Evolutionary conservation across 202 grass and related monocot genomes (phyloP).

Genomic region (Musa balbisiana): DNA sequence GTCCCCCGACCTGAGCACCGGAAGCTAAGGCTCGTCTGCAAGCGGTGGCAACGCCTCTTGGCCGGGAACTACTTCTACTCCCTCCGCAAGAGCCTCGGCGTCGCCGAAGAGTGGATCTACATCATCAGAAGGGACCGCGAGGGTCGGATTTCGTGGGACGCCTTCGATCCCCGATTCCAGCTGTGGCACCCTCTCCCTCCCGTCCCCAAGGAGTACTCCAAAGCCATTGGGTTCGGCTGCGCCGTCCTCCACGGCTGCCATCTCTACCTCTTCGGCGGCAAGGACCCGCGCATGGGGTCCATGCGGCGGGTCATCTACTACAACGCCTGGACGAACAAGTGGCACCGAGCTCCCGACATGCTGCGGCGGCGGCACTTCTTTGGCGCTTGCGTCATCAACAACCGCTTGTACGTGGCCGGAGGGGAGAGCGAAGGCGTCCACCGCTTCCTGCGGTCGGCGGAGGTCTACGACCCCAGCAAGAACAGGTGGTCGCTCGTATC

Average conservation of each 20-base stretch:
- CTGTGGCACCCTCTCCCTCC: slow-evolving; percentile 14
- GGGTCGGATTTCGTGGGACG: slow-evolving; percentile 3
- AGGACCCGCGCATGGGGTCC: slow-evolving; percentile 6
- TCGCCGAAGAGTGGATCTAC: slow-evolving; percentile 14
- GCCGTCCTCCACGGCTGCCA: slow-evolving; percentile 1
- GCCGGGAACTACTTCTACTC: slow-evolving; percentile 14
- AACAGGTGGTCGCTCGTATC: slow-evolving; percentile 11
- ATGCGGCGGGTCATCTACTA: slow-evolving; percentile 18
- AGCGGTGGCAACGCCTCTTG: slow-evolving; percentile 5
- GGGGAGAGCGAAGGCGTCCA: slow-evolving; percentile 12
- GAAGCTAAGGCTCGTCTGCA: slow-evolving; percentile 10
- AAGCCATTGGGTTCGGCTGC: slow-evolving; percentile 4
- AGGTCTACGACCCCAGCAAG: slow-evolving; percentile 12
- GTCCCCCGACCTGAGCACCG: slow-evolving; percentile 9
- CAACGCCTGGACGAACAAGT: slow-evolving; percentile 13
- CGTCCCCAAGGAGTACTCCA: neutral
- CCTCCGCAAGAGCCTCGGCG: neutral
- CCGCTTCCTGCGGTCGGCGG: neutral
- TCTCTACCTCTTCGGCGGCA: slow-evolving; percentile 13
- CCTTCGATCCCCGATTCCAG: slow-evolving; percentile 4
- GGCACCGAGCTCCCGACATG: slow-evolving; percentile 15
- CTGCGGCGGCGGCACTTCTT: slow-evolving; percentile 14
- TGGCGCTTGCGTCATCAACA: slow-evolving; percentile 8
- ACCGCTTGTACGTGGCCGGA: slow-evolving; percentile 8
- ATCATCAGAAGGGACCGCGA: slow-evolving; percentile 7